Evolutionary conservation across 768 basidiomycete genomes (phyloP), one percentile per base, ranked within the genome.

Genomic region (Cyathus striatus): DNA sequence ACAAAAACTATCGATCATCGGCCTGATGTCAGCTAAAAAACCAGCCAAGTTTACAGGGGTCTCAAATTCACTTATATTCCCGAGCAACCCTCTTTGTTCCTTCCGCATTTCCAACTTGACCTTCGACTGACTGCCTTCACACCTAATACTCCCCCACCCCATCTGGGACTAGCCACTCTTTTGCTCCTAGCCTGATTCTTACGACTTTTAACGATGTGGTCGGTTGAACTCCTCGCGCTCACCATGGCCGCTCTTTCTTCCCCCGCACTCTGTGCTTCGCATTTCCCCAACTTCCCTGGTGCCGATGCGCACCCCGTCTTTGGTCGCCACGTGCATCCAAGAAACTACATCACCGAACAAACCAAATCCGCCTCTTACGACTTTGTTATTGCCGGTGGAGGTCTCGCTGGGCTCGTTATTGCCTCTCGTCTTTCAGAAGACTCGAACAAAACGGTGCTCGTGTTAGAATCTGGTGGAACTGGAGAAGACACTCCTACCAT

Each of bases 391-490:
- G 57, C 56, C 2, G 66, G 66, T 14, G 60, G 61, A 16, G 69
- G 69, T 16, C 47, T 61, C 10, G 67, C 68, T 27, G 69, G 69
- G 5, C 54, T 65, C 14, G 59, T 60, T 5, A 47, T 68, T 5
- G 69, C 69, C 1, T 61, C 60, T 17, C 57, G 64, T 6, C 58
- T 70, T 6, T 58, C 66, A 1, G 68, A 66, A 32, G 59, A 67
- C 46, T 40, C 58, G 1, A 54, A 55, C 21, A 58, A 53, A n/a
- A 62, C 60, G 1, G 64, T 70, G 3, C 60, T 71, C 7, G 59
- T 69, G 14, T 39, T 68, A 6, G 69, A 69, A 43, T 72, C 75
- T 1, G 76, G 76, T 17, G 64, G 64, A 43, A 64, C 68, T 5
- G 73, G 72, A 2, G 69, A 73, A 38, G 62, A 55, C 9, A 65